These are phyloP conservation scores for Suhomyces taliae DNA, from an alignment of 1,139 yeast species.

Conservation along the genomic window DNA sequence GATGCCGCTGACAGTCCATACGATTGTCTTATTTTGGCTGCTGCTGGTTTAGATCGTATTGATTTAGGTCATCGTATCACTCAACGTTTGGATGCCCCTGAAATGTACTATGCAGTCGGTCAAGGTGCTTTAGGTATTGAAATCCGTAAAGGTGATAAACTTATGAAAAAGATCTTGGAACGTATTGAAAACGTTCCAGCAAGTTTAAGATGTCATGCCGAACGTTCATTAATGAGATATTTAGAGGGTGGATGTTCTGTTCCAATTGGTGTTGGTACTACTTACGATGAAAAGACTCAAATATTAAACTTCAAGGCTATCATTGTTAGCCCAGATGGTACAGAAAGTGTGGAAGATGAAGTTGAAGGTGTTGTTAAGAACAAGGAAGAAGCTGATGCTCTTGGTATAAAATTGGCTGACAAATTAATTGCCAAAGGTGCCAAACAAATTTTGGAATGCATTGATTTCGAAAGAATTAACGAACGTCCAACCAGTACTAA, in stretches of 20 bases:
- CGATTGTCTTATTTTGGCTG: constrained; percentile 81
- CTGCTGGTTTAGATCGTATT: constrained; percentile 83
- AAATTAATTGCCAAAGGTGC: constrained; percentile 76
- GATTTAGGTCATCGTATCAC: constrained; percentile 74
- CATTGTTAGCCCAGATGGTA: constrained; percentile 86
- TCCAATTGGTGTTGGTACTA: constrained; percentile 87
- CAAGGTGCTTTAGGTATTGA: constrained; percentile 97
- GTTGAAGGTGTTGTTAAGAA: constrained; percentile 33
- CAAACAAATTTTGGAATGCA: constrained; percentile 73
- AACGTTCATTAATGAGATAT: constrained; percentile 80
- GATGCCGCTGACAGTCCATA: constrained; percentile 60
- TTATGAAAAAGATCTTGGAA: constrained; percentile 56
- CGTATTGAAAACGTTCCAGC: constrained; percentile 68
- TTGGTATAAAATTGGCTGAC: constrained; percentile 73
- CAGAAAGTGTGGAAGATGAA: constrained; percentile 58
- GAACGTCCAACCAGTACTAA: constrained; percentile 28
- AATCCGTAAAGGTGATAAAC: constrained; percentile 67
- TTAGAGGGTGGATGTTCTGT: constrained; percentile 98
- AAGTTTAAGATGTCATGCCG: constrained; percentile 82
- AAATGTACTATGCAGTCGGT: constrained; percentile 95
- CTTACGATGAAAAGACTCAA: constrained; percentile 46
- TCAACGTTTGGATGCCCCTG: constrained; percentile 66
- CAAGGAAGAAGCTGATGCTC: constrained; percentile 63
- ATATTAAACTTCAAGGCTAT: constrained; percentile 60
- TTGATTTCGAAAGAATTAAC: constrained; percentile 67